A percentile compares a stretch with the other conserved stretches of the same genome.
Evolutionary conservation across 805 yeast species (phyloP).

Genomic region (Geotrichum ghanense): DNA sequence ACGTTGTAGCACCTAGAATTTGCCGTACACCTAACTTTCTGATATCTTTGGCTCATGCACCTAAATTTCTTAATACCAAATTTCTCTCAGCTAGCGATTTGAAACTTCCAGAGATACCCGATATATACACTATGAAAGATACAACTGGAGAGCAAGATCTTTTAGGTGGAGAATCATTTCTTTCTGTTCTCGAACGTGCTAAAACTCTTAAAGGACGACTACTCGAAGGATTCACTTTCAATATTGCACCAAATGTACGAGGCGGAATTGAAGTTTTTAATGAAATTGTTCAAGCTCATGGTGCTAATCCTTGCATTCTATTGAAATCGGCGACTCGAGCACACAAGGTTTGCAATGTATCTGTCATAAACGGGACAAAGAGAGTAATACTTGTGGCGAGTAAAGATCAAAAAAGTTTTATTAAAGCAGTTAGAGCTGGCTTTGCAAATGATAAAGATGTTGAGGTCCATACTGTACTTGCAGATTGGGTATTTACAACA

Average conservation of each 20-base stretch:
- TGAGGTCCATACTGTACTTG: neutral
- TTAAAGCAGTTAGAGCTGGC: neutral
- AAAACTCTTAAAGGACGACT: constrained; percentile 21
- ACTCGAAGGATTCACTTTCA: constrained; percentile 39
- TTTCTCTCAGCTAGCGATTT: neutral
- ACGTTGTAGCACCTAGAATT: constrained; percentile 62
- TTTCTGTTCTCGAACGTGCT: constrained; percentile 12
- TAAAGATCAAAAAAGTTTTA: neutral
- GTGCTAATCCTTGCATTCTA: constrained; percentile 28
- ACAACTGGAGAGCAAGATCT: constrained; percentile 12
- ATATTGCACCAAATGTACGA: constrained; percentile 45
- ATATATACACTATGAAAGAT: neutral
- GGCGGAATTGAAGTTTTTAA: constrained; percentile 51
- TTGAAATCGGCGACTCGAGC: constrained; percentile 7
- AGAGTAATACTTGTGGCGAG: neutral
- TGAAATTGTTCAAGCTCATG: constrained; percentile 51
- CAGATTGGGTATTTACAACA: neutral
- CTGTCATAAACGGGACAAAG: neutral
- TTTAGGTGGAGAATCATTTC: neutral
- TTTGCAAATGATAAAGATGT: neutral
- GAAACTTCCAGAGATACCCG: neutral
- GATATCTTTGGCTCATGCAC: constrained; percentile 42
- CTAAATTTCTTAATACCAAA: neutral
- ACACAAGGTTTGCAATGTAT: neutral
- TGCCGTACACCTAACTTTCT: constrained; percentile 81